A percentile compares a stretch with the other conserved stretches of the same genome.
These are phyloP conservation scores for Globisporangium spiculum DNA, from an alignment of 352 stramenopile genomes.

Conservation along the genomic window DNA sequence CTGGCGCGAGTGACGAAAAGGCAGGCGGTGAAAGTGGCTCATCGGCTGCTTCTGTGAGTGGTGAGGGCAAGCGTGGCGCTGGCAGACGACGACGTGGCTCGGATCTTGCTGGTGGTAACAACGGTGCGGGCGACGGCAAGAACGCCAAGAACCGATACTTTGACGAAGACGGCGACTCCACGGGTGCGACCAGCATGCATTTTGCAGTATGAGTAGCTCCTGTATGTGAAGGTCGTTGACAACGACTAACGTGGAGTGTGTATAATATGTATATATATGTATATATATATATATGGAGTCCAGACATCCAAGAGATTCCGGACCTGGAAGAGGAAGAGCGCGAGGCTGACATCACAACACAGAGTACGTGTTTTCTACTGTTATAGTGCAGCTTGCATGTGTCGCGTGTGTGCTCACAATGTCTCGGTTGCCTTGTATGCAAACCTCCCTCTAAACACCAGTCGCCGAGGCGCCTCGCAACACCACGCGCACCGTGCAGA, in stretches of 20 bases:
- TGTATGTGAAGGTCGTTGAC: not conserved
- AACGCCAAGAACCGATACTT: constrained; percentile 65
- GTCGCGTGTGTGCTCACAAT: not conserved
- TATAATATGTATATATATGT: not conserved
- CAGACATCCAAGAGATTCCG: constrained; percentile 78
- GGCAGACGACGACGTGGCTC: constrained; percentile 57
- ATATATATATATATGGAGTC: not conserved
- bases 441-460: constrained; percentile 9
- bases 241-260: not conserved
- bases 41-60: not conserved
- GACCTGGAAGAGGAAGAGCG: constrained; percentile 82
- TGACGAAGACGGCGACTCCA: constrained; percentile 65
- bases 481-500: constrained; percentile 60
- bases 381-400: not conserved
- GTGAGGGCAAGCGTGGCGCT: constrained; percentile 47
- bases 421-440: not conserved
- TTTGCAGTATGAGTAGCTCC: not conserved
- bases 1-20: constrained; percentile 26
- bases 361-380: constrained; percentile 27
- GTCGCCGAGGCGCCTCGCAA: constrained; percentile 80
- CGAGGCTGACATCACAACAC: constrained; percentile 69
- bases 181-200: constrained; percentile 22
- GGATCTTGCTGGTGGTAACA: constrained; percentile 19
- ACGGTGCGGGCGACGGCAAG: constrained; percentile 32
- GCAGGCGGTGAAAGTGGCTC: constrained; percentile 11